A percentile compares a stretch with the other conserved stretches of the same genome.
Conservation (phyloP, 441 rosid genomes). For the Populus hybrid region DNA sequence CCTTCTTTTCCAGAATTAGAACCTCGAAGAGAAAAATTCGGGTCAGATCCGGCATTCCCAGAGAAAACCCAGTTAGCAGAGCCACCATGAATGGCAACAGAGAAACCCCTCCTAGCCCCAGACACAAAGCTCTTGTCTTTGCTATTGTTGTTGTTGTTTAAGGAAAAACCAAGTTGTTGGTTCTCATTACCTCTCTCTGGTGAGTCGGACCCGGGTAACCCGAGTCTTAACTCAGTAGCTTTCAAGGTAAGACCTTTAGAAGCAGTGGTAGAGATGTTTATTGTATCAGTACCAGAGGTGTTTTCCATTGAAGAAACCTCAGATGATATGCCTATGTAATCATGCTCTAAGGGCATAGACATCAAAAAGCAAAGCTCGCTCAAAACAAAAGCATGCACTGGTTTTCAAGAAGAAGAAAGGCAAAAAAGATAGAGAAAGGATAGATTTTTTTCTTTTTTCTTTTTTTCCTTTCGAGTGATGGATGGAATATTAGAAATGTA, state of each 20-base stretch:
- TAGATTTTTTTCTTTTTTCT: background rate
- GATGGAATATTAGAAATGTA: background rate
- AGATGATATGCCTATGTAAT: constrained; percentile 50
- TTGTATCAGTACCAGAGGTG: constrained; percentile 29
- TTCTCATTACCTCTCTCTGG: constrained; percentile 42
- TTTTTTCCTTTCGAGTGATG: background rate
- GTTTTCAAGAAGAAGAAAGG: background rate
- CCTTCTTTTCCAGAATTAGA: constrained; percentile 35
- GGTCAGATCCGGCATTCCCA: constrained; percentile 30
- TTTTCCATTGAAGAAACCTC: constrained; percentile 53
- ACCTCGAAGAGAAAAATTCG: constrained; percentile 28
- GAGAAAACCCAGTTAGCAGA: constrained; percentile 59
- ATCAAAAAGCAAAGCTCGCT: constrained; percentile 21
- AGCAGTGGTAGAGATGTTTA: background rate
- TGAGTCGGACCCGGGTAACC: constrained; percentile 75
- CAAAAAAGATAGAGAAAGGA: background rate
- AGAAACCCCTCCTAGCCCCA: constrained; percentile 64
- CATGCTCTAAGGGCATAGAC: constrained; percentile 53
- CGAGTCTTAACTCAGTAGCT: constrained; percentile 82
- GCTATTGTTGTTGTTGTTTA: background rate
- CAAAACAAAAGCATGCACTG: background rate
- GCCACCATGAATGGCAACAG: constrained; percentile 52
- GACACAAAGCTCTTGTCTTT: constrained; percentile 34
- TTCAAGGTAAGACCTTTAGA: constrained; percentile 39
- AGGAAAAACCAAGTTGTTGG: constrained; percentile 12